Evolutionary conservation across 768 basidiomycete genomes (phyloP), one percentile per base, ranked within the genome.

Genomic region (Xanthoconium stramineum): DNA sequence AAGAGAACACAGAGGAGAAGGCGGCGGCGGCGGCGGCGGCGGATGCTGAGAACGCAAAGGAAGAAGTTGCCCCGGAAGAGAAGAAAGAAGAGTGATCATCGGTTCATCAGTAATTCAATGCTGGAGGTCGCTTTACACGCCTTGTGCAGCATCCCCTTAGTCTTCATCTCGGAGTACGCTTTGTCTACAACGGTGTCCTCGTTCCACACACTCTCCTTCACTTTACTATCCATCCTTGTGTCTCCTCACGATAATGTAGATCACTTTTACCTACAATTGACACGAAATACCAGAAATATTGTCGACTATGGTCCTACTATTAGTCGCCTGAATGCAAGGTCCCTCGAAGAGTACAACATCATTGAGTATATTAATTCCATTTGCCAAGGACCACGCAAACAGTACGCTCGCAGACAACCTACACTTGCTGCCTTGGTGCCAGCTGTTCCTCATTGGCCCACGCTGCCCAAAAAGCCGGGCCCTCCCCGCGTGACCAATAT

Each of bases 401-500:
- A 17, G n/a, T 24, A 12, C 12, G 40, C 9, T 20, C n/a, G 36
- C 17, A 36, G 52, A 46, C 29, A 46, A 56, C 55, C 52, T 63
- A 65, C 24, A 32, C 39, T 49, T 58, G 43, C 38, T 61, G 58
- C 42, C 56, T 63, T 40, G 60, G 17, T 20, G 54, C 35, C 50
- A 62, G 51, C 39, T 69, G 66, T 58, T 92, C 90, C 64, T 88
- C 88, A 29, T 76, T 78, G 29, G 88, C 82, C 87, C 89, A 90
- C 19, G 86, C 83, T 50, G 84, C 80, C 84, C 88, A 91, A 65
- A 91, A 93, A 28, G 78, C 77, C 4, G 83, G 76, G 0, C 75
- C 83, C 53, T 89, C 83, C 3, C 83, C 83, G 59, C 81, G 80
- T 38, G 78, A 76, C 87, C 91, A 97, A 67, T 94, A 95, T 60